These are phyloP conservation scores for Mycena kentingensis DNA, from an alignment of 768 basidiomycete genomes.

Conservation along the genomic window DNA sequence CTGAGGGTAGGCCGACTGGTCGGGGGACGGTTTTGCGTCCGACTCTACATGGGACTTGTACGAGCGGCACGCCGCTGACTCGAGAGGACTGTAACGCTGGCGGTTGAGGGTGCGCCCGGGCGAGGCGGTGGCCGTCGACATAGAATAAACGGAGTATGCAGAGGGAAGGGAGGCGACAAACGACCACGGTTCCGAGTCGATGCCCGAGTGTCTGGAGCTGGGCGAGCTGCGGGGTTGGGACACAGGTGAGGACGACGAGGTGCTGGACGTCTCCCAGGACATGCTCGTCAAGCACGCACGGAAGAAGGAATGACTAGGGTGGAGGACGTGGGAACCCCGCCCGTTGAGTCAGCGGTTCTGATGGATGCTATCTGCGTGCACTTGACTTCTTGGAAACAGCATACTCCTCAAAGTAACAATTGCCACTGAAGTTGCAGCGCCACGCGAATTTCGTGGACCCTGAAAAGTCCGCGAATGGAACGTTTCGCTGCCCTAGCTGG, in stretches of 20 bases:
- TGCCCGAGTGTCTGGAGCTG: constrained; percentile 2
- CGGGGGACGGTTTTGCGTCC: constrained; percentile 38
- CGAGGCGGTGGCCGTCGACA: constrained; percentile 16
- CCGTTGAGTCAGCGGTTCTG: too few relatives aligned
- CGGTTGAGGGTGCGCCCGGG: constrained; percentile 13
- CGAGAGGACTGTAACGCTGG: constrained; percentile 38
- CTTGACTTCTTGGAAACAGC: too few relatives aligned
- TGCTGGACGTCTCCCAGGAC: constrained; percentile 2
- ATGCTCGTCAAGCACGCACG: too few relatives aligned
- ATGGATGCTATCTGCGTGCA: too few relatives aligned
- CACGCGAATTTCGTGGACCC: too few relatives aligned
- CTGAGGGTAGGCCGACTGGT: constrained; percentile 44
- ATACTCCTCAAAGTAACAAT: too few relatives aligned
- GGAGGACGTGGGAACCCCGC: too few relatives aligned
- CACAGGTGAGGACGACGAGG: constrained; percentile 12
- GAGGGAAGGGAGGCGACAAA: constrained; percentile 8
- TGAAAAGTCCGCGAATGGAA: too few relatives aligned
- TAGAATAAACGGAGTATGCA: constrained; percentile 1
- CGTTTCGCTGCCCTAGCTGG: too few relatives aligned
- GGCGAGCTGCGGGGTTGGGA: constrained; percentile 19
- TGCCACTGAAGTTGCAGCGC: too few relatives aligned
- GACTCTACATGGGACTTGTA: constrained; percentile 46
- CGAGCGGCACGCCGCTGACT: constrained; percentile 38
- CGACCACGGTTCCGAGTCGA: constrained; percentile 5
- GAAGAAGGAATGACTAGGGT: too few relatives aligned